phyloP scores from a whole-genome alignment of 352 stramenopile species.

The Globisporangium sylvaticum region DNA sequence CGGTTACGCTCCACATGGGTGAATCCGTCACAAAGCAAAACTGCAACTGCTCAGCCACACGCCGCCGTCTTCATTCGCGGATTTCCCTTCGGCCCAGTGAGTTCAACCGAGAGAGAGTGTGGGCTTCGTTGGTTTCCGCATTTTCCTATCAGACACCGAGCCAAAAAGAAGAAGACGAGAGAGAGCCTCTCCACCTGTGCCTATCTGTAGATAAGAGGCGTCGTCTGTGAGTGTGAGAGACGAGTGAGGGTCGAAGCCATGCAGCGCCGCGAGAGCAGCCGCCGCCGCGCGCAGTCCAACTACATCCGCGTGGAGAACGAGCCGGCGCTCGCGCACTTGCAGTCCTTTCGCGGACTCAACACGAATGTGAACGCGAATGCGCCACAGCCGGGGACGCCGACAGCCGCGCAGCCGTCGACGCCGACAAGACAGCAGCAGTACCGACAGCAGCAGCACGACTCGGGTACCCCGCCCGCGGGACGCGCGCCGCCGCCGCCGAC shows the following conservation, averaged over 20 bases:
- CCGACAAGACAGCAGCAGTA: neutral
- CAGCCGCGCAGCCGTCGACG: neutral
- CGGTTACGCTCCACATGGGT: neutral
- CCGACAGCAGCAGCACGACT: slow-evolving; percentile 3
- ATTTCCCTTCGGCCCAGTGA: slow-evolving; percentile 8
- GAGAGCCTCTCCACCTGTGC: neutral
- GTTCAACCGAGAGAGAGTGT: neutral
- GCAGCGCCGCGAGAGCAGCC: slow-evolving; percentile 18
- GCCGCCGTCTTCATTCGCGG: slow-evolving; percentile 8
- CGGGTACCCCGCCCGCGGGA: slow-evolving; percentile 6
- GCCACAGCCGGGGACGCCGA: neutral
- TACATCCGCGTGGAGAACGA: slow-evolving; percentile 75
- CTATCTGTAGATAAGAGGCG: neutral
- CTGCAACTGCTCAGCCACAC: neutral
- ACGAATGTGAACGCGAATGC: neutral
- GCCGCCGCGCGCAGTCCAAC: slow-evolving; percentile 51
- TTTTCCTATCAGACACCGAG: neutral
- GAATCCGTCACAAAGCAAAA: neutral
- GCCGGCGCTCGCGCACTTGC: slow-evolving; percentile 47
- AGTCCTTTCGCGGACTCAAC: slow-evolving; percentile 46
- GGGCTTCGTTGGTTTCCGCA: neutral
- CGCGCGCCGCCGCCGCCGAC: slow-evolving; percentile 14
- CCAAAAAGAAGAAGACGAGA: neutral
- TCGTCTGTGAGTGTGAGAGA: neutral
- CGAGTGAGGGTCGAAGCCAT: neutral